A percentile compares a stretch with the other conserved stretches of the same genome.
These are phyloP conservation scores for Daldinia sp. DNA, from an alignment of 2,329 filamentous ascomycete genomes.

Conservation along the genomic window DNA sequence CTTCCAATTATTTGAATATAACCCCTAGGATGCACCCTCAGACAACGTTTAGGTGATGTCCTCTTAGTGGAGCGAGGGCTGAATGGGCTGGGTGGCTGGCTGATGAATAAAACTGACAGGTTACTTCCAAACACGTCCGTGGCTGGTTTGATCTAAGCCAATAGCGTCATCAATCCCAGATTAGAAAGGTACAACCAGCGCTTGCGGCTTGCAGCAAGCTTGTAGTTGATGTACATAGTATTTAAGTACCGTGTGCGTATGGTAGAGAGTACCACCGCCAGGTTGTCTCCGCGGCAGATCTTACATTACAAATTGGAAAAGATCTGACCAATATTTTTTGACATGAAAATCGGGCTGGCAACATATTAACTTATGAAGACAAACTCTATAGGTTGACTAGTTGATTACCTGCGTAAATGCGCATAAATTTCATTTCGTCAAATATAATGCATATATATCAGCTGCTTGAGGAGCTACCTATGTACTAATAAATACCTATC, in stretches of 20 bases:
- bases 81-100: slow-evolving; percentile 8
- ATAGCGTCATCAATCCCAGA: slow-evolving; percentile 17
- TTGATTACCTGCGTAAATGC: not conserved
- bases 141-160: slow-evolving; percentile 28
- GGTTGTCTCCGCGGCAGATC: slow-evolving; percentile 1
- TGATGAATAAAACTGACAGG: slow-evolving; percentile 21
- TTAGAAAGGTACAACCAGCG: slow-evolving; percentile 28
- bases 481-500: not conserved
- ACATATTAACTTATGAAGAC: not conserved
- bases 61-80: not conserved
- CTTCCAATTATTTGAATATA: not conserved
- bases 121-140: slow-evolving; percentile 19
- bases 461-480: too few relatives aligned
- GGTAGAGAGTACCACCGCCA: slow-evolving; percentile 4
- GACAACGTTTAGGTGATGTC: not conserved
- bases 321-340: slow-evolving; percentile 9
- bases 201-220: slow-evolving; percentile 5
- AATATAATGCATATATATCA: too few relatives aligned
- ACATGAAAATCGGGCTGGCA: not conserved
- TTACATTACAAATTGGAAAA: not conserved
- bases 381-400: not conserved
- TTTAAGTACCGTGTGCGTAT: not conserved
- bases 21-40: not conserved
- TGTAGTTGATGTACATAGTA: not conserved
- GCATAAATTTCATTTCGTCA: not conserved